Percentiles rank a stretch among this genome's conserved stretches.
phyloP scores from a whole-genome alignment of 2,329 filamentous ascomycete genomes.

The Fusarium chlamydosporum region DNA sequence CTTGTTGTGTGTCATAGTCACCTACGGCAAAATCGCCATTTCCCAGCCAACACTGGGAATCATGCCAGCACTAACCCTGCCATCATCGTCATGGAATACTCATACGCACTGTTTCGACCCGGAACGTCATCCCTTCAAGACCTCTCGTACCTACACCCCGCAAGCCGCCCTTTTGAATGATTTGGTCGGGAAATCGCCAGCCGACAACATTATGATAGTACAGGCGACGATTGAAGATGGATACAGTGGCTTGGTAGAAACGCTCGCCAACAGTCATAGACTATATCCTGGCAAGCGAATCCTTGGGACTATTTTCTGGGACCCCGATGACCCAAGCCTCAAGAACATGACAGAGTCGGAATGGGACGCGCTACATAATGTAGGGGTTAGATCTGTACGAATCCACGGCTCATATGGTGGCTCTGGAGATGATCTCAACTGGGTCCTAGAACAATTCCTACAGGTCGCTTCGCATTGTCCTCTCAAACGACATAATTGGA shows the following conservation, averaged over 20 bases:
- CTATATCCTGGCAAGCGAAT: neutral
- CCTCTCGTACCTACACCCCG: conserved; percentile 9
- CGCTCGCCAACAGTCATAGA: neutral
- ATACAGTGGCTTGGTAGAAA: neutral
- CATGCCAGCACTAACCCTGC: neutral
- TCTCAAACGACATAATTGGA: conserved; percentile 1
- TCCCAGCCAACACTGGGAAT: neutral
- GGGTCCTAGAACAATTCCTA: neutral
- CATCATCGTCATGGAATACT: conserved; percentile 3
- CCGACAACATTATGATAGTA: conserved; percentile 12
- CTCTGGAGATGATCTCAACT: neutral
- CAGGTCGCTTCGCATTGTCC: neutral
- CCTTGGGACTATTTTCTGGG: conserved; percentile 4
- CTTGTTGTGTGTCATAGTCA: neutral
- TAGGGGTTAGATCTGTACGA: neutral
- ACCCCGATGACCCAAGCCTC: neutral
- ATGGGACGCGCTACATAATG: neutral
- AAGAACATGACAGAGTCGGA: neutral
- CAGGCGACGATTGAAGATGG: conserved; percentile 25
- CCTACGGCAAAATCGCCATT: neutral
- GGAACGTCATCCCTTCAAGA: neutral
- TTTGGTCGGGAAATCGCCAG: neutral
- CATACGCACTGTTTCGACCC: conserved; percentile 19
- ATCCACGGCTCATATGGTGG: conserved; percentile 22
- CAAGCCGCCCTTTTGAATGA: neutral